Conservation (phyloP, 2,329 filamentous ascomycete species). For the Paracorniculantispora psalliotae region DNA sequence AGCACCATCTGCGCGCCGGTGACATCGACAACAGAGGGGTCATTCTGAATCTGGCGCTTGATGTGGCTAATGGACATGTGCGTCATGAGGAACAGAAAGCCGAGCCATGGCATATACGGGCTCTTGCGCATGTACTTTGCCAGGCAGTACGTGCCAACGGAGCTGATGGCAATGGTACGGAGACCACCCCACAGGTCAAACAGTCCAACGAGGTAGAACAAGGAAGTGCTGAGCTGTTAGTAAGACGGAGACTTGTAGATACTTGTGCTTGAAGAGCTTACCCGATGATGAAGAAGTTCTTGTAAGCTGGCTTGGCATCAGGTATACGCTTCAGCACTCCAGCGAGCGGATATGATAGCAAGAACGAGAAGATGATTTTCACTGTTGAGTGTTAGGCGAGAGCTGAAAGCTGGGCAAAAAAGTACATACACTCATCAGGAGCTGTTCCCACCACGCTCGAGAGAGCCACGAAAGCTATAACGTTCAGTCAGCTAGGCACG, state of each 20-base stretch:
- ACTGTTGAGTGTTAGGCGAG: conserved; percentile 48
- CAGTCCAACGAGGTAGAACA: conserved; percentile 90
- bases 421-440: conserved; percentile 42
- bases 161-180: conserved; percentile 72
- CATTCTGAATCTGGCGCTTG: conserved; percentile 65
- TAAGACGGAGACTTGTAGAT: background rate
- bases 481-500: background rate
- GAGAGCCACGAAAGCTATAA: conserved; percentile 39
- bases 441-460: conserved; percentile 37
- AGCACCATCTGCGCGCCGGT: conserved; percentile 97
- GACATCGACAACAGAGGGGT: conserved; percentile 70
- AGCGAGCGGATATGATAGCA: conserved; percentile 88
- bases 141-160: conserved; percentile 75
- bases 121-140: conserved; percentile 72
- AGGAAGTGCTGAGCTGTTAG: conserved; percentile 52
- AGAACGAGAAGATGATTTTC: conserved; percentile 86
- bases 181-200: conserved; percentile 89
- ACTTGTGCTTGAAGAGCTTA: conserved; percentile 29
- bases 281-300: conserved; percentile 84
- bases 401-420: background rate
- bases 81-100: conserved; percentile 88
- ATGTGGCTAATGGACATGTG: conserved; percentile 93
- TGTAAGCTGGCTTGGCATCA: conserved; percentile 74
- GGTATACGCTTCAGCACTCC: conserved; percentile 85
- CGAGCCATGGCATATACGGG: conserved; percentile 96